phyloP scores from a whole-genome alignment of 768 basidiomycete genomes.

The Russula griseocarnosa region DNA sequence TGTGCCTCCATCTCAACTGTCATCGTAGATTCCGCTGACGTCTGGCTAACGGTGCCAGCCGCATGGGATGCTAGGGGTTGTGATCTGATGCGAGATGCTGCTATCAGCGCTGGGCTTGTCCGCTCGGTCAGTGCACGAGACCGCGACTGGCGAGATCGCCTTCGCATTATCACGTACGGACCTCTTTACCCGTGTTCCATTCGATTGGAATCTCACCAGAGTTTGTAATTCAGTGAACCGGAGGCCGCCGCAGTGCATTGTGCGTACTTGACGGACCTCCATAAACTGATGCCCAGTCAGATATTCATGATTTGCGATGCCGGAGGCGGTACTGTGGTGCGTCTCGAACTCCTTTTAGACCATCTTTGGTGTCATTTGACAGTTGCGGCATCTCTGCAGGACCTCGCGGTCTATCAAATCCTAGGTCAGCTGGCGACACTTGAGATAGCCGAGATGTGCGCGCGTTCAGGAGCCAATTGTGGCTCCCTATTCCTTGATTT shows the following conservation, averaged over 20 bases:
- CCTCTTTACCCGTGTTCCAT: conserved; percentile 13
- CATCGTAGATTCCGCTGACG: conserved; percentile 67
- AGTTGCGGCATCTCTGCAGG: conserved; percentile 32
- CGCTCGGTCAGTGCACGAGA: conserved; percentile 68
- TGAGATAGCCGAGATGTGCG: conserved; percentile 91
- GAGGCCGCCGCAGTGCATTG: conserved; percentile 93
- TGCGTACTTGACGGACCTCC: conserved; percentile 73
- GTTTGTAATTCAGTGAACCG: conserved; percentile 44
- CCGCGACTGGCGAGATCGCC: conserved; percentile 69
- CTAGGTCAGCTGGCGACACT: conserved; percentile 74
- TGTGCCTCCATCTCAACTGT: conserved; percentile 7
- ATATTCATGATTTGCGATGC: conserved; percentile 92
- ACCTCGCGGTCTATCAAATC: conserved; percentile 53
- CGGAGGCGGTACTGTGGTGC: conserved; percentile 35
- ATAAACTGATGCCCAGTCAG: conserved; percentile 73
- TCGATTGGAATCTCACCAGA: neutral
- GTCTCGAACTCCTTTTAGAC: conserved; percentile 11
- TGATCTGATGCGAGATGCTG: conserved; percentile 81
- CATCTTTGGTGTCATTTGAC: conserved; percentile 8
- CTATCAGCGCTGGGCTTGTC: conserved; percentile 76
- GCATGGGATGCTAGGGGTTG: conserved; percentile 88
- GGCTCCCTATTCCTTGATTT: conserved; percentile 86
- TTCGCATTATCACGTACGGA: conserved; percentile 71
- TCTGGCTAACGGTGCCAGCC: conserved; percentile 84
- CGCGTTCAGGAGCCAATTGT: conserved; percentile 81